These are phyloP conservation scores for Bonia amplexicaulis DNA, from an alignment of 176 grass and related monocot species.

Conservation along the genomic window DNA sequence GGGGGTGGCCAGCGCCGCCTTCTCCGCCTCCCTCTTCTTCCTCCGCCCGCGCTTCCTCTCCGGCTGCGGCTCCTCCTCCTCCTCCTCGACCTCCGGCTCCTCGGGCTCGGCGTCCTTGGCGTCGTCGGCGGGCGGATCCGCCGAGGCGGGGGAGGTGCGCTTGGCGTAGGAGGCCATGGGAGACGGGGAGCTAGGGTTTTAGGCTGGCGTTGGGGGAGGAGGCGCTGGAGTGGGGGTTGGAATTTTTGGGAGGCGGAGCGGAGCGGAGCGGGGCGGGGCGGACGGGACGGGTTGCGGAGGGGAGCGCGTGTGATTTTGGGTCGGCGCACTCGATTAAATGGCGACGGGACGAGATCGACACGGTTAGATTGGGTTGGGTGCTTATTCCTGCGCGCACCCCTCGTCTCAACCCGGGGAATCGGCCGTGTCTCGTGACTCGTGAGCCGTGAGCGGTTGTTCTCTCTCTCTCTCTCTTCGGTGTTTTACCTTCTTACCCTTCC, in stretches of 20 bases:
- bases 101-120: constrained; percentile 12
- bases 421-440: no score
- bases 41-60: constrained; percentile 11
- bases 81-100: background rate
- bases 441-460: no score
- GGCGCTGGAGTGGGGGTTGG: background rate
- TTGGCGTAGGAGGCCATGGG: constrained; percentile 48
- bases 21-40: constrained; percentile 41
- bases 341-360: background rate
- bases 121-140: constrained; percentile 42
- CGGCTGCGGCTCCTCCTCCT: background rate
- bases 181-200: constrained; percentile 47
- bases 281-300: background rate
- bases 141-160: constrained; percentile 12
- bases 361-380: background rate
- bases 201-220: background rate
- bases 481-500: constrained; percentile 12
- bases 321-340: background rate
- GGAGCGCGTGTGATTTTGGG: background rate
- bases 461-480: no score
- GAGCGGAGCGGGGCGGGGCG: background rate
- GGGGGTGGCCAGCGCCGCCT: background rate
- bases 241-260: constrained; percentile 39
- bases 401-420: background rate
- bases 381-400: background rate